These are phyloP conservation scores for Meripilus lineatus DNA, from an alignment of 1,284 basidiomycete species.

Conservation along the genomic window DNA sequence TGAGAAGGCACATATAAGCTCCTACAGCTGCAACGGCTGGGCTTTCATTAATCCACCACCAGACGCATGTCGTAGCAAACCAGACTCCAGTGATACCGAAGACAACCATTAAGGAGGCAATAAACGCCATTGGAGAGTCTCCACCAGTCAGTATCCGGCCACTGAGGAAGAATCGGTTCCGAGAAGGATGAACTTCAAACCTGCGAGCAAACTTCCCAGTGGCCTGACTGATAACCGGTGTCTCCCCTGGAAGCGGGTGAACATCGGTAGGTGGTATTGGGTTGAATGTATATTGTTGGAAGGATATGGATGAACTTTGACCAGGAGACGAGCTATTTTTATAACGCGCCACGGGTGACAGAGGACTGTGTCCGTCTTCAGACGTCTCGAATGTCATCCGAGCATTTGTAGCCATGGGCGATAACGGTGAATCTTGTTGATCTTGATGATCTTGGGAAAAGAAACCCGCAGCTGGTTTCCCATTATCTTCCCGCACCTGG, in stretches of 20 bases:
- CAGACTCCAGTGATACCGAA: slow-evolving; percentile 70
- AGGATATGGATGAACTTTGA: slow-evolving; percentile 20
- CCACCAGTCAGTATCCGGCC: slow-evolving; percentile 81
- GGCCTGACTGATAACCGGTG: slow-evolving; percentile 39
- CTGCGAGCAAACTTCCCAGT: slow-evolving; percentile 44
- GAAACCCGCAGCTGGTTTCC: no score
- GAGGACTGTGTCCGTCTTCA: slow-evolving; percentile 10
- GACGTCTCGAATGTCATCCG: slow-evolving; percentile 24
- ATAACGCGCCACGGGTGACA: slow-evolving; percentile 19
- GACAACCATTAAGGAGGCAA: slow-evolving; percentile 57
- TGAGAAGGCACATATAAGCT: slow-evolving; percentile 73
- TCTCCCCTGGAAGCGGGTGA: slow-evolving; percentile 33
- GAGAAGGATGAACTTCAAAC: slow-evolving; percentile 61
- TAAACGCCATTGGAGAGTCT: slow-evolving; percentile 76
- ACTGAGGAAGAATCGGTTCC: slow-evolving; percentile 69
- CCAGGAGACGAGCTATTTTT: slow-evolving; percentile 21
- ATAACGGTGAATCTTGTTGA: slow-evolving; percentile 18
- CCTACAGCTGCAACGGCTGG: slow-evolving; percentile 73
- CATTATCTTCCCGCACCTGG: no score
- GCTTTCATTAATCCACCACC: slow-evolving; percentile 78
- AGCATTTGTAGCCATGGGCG: slow-evolving; percentile 9
- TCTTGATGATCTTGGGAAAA: no score
- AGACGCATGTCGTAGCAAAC: slow-evolving; percentile 82
- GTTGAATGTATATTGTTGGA: slow-evolving; percentile 36
- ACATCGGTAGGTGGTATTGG: slow-evolving; percentile 27